phyloP scores from a whole-genome alignment of 2,329 filamentous ascomycete genomes.

The Hypoxylon sp. region DNA sequence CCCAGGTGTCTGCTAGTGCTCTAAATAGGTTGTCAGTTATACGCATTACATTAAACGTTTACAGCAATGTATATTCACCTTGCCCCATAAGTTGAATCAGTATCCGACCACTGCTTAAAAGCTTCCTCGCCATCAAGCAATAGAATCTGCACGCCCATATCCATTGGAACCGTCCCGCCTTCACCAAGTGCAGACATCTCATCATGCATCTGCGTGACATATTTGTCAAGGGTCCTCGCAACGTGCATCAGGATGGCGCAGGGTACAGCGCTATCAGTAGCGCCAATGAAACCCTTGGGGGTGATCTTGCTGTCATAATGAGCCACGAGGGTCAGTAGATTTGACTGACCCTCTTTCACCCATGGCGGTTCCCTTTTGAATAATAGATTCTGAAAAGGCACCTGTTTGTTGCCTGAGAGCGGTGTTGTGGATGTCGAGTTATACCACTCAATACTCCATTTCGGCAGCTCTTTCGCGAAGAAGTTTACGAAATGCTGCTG shows the following conservation, averaged over 20 bases:
- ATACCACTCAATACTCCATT: constrained; percentile 80
- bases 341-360: constrained; percentile 77
- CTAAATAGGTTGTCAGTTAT: constrained; percentile 51
- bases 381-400: constrained; percentile 85
- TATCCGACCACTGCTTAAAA: constrained; percentile 78
- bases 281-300: constrained; percentile 84
- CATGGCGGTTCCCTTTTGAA: constrained; percentile 84
- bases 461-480: constrained; percentile 75
- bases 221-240: constrained; percentile 78
- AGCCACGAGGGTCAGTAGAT: constrained; percentile 81
- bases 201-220: constrained; percentile 80
- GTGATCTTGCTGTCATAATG: constrained; percentile 85
- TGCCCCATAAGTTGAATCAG: constrained; percentile 83
- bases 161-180: constrained; percentile 70
- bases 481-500: constrained; percentile 81
- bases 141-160: constrained; percentile 83
- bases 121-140: constrained; percentile 88
- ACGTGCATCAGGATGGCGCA: constrained; percentile 88
- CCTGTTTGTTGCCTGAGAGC: constrained; percentile 69
- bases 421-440: constrained; percentile 82
- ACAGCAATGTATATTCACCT: constrained; percentile 62
- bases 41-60: background rate
- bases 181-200: constrained; percentile 73
- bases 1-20: constrained; percentile 81
- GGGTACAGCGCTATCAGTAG: constrained; percentile 86